Percentiles rank a stretch among this genome's conserved stretches.
phyloP scores from a whole-genome alignment of 2,329 filamentous ascomycete species.

The Curvularia sp. region DNA sequence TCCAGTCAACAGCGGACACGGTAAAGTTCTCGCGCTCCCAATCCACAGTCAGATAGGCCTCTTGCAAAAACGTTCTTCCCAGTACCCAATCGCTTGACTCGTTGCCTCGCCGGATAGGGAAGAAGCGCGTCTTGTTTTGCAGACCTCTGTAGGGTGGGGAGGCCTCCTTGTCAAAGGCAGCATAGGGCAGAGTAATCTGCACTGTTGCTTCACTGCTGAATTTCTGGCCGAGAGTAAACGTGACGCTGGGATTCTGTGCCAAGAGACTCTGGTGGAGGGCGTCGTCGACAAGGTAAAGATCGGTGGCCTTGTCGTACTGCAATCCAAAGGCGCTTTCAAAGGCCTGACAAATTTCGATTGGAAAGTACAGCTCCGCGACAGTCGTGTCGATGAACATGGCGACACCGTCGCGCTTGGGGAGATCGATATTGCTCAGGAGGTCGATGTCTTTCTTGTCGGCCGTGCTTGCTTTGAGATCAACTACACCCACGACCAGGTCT shows the following conservation, averaged over 20 bases:
- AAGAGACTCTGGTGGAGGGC: constrained; percentile 61
- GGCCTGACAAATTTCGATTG: constrained; percentile 63
- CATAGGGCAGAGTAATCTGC: constrained; percentile 58
- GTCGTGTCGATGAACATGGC: constrained; percentile 59
- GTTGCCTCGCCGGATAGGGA: constrained; percentile 66
- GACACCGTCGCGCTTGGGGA: constrained; percentile 38
- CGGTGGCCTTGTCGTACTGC: constrained; percentile 67
- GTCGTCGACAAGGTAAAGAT: constrained; percentile 69
- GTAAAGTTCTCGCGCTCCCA: constrained; percentile 58
- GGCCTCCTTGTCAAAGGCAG: constrained; percentile 58
- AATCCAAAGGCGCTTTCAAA: constrained; percentile 71
- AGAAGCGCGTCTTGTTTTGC: constrained; percentile 68
- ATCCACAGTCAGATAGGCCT: constrained; percentile 63
- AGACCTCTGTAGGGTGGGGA: constrained; percentile 61
- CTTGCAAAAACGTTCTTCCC: constrained; percentile 73
- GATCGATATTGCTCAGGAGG: constrained; percentile 35
- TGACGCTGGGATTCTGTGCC: constrained; percentile 52
- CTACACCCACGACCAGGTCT: constrained; percentile 65
- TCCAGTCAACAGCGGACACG: constrained; percentile 51
- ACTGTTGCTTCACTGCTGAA: constrained; percentile 46
- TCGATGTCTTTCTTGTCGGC: constrained; percentile 44
- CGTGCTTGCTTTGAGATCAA: constrained; percentile 48
- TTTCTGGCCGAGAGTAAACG: constrained; percentile 52
- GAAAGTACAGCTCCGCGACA: constrained; percentile 58
- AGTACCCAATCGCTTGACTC: constrained; percentile 65